phyloP scores from a whole-genome alignment of 352 stramenopile genomes.

The Pythium coloratum region DNA sequence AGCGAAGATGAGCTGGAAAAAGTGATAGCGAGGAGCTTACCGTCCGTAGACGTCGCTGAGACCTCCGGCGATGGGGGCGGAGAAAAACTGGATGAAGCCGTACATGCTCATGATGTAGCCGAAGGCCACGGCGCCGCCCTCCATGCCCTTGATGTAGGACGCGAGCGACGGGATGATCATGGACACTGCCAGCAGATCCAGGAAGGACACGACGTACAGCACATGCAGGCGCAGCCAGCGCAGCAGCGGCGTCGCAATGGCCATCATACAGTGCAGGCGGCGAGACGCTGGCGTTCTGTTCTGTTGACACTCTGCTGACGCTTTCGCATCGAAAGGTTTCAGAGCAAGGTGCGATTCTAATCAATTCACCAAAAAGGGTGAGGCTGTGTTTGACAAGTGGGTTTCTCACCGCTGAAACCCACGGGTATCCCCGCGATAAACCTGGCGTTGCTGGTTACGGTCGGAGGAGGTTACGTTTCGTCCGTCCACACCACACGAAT shows the following conservation, averaged over 20 bases:
- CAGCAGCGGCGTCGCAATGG: conserved; percentile 8
- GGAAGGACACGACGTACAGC: conserved; percentile 78
- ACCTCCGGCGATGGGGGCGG: conserved; percentile 66
- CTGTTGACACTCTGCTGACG: not conserved
- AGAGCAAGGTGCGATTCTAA: not conserved
- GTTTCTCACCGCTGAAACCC: not conserved
- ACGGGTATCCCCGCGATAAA: not conserved
- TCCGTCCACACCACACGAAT: conserved; percentile 12
- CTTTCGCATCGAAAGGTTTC: not conserved
- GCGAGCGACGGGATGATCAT: conserved; percentile 84
- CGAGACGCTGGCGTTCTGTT: not conserved
- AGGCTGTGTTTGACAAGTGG: not conserved
- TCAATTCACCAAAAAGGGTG: not conserved
- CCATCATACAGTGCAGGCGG: not conserved
- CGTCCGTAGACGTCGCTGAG: conserved; percentile 76
- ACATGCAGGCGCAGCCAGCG: conserved; percentile 44
- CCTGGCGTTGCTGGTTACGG: not conserved
- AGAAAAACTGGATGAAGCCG: conserved; percentile 85
- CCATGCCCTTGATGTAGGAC: conserved; percentile 78
- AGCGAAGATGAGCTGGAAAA: not conserved
- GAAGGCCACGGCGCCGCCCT: conserved; percentile 65
- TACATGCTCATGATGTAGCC: conserved; percentile 85
- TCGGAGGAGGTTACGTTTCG: not conserved
- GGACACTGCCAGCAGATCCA: conserved; percentile 80
- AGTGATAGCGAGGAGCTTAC: conserved; percentile 8